Percentiles rank a stretch among this genome's conserved stretches.
These are phyloP conservation scores for Geotrichum cucujoidarum DNA, from an alignment of 1,139 yeast genomes.

Conservation along the genomic window DNA sequence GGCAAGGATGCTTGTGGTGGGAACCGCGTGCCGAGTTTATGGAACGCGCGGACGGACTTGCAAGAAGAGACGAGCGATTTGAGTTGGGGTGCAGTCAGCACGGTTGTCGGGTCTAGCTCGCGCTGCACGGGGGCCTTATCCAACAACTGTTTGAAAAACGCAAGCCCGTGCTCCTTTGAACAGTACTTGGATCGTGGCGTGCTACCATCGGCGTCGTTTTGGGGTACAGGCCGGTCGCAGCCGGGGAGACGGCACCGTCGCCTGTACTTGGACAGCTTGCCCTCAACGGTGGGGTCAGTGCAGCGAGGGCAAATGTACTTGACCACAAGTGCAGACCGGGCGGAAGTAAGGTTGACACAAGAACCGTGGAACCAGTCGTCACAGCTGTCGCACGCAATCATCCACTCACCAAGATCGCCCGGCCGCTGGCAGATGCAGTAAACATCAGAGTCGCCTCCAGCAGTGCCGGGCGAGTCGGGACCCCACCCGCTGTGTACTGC, in stretches of 20 bases:
- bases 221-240: slow-evolving; percentile 56
- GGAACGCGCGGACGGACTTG: slow-evolving; percentile 33
- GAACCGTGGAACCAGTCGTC: slow-evolving; percentile 92
- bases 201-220: slow-evolving; percentile 23
- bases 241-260: slow-evolving; percentile 61
- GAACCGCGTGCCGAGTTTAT: slow-evolving; percentile 32
- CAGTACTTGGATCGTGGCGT: slow-evolving; percentile 62
- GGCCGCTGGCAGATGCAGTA: slow-evolving; percentile 74
- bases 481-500: not conserved
- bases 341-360: slow-evolving; percentile 60
- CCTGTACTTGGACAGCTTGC: slow-evolving; percentile 54
- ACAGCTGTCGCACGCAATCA: slow-evolving; percentile 93
- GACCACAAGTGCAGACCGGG: slow-evolving; percentile 53
- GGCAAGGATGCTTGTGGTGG: slow-evolving; percentile 19
- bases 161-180: slow-evolving; percentile 62
- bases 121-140: slow-evolving; percentile 14
- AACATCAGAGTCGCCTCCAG: slow-evolving; percentile 16
- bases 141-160: slow-evolving; percentile 42
- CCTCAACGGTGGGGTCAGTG: slow-evolving; percentile 50
- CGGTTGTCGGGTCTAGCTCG: slow-evolving; percentile 19
- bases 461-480: not conserved
- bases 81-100: slow-evolving; percentile 23
- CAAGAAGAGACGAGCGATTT: slow-evolving; percentile 40
- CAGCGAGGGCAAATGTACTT: slow-evolving; percentile 76
- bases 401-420: slow-evolving; percentile 72